Percentiles rank a stretch among this genome's conserved stretches.
phyloP scores from a whole-genome alignment of 352 stramenopile genomes.

The Phytophthora colocasiae region DNA sequence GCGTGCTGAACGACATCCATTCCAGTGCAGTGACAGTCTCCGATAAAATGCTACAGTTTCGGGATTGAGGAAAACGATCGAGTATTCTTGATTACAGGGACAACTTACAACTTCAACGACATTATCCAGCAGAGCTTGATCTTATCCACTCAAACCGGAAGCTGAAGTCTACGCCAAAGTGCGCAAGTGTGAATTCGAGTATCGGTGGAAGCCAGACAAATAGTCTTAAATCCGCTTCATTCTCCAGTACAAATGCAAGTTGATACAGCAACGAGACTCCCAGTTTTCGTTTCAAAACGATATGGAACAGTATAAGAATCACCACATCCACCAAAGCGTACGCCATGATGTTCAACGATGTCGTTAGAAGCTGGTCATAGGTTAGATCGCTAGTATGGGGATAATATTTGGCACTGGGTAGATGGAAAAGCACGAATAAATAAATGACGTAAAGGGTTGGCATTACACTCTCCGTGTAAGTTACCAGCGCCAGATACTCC shows the following conservation, averaged over 20 bases:
- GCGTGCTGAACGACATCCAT: conserved; percentile 57
- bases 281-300: not conserved
- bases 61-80: conserved; percentile 19
- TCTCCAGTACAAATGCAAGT: not conserved
- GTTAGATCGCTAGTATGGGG: not conserved
- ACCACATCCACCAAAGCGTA: not conserved
- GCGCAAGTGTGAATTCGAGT: not conserved
- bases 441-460: not conserved
- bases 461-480: not conserved
- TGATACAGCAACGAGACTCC: conserved; percentile 1
- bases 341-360: not conserved
- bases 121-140: no score
- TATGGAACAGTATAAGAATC: not conserved
- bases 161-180: not conserved
- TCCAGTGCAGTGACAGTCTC: conserved; percentile 8
- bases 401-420: not conserved
- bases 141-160: no score
- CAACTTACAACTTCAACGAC: not conserved
- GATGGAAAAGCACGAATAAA: not conserved
- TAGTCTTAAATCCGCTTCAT: not conserved
- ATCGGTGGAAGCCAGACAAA: not conserved
- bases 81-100: conserved; percentile 14
- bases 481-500: not conserved
- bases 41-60: conserved; percentile 9
- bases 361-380: not conserved